These are phyloP conservation scores for Suhomyces yuchorum DNA, from an alignment of 1,139 yeast genomes.

Conservation along the genomic window DNA sequence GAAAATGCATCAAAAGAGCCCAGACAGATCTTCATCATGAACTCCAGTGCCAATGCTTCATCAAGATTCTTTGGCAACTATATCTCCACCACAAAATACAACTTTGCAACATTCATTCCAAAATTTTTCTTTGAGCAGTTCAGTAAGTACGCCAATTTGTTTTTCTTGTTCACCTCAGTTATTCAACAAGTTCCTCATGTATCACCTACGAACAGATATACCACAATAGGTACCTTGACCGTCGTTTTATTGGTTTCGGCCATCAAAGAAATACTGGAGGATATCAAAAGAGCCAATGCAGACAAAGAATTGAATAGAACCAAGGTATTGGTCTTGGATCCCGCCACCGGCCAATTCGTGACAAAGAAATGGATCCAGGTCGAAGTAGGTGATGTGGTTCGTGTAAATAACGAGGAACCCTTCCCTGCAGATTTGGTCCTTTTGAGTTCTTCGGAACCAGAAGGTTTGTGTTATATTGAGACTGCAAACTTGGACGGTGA, in stretches of 20 bases:
- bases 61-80: constrained; percentile 77
- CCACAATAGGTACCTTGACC: constrained; percentile 88
- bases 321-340: constrained; percentile 67
- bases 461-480: constrained; percentile 95
- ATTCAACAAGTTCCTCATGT: constrained; percentile 98
- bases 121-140: constrained; percentile 95
- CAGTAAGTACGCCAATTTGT: constrained; percentile 93
- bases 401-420: constrained; percentile 83
- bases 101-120: constrained; percentile 89
- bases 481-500: constrained; percentile 98
- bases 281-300: constrained; percentile 82
- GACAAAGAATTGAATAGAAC: constrained; percentile 89
- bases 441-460: constrained; percentile 93
- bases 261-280: constrained; percentile 87
- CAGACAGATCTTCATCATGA: constrained; percentile 70
- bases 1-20: constrained; percentile 41
- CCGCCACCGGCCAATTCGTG: constrained; percentile 60
- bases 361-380: constrained; percentile 83
- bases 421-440: constrained; percentile 92
- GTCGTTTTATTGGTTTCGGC: constrained; percentile 90
- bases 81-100: constrained; percentile 95
- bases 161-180: constrained; percentile 86
- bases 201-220: constrained; percentile 93
- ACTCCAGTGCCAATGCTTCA: constrained; percentile 53
- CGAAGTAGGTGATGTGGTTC: constrained; percentile 87